Evolutionary conservation across 192 early-diverging fungal species (phyloP).

Genomic region (Backusella tarrabulga): DNA sequence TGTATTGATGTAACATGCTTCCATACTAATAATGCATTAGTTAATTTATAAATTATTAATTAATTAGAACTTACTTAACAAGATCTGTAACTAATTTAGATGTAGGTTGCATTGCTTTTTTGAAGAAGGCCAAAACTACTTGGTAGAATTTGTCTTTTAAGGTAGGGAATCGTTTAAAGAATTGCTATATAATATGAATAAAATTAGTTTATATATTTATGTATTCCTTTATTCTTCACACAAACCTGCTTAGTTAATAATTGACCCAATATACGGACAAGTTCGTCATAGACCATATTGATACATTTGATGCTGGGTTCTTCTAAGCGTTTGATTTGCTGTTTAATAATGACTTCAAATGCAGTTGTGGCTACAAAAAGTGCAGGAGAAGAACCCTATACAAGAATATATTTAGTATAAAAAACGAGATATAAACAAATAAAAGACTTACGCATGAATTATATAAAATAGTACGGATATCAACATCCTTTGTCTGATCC

Average conservation of each 20-base stretch:
- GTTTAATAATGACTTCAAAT: conserved; percentile 97
- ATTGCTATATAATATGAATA: conserved; percentile 29
- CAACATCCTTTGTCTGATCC: conserved; percentile 98
- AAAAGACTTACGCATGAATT: conserved; percentile 77
- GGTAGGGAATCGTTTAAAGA: conserved; percentile 95
- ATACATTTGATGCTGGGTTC: conserved; percentile 97
- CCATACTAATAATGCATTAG: conserved; percentile 58
- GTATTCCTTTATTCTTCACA: neutral
- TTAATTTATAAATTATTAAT: neutral
- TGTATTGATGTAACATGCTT: conserved; percentile 98
- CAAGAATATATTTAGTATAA: too few species aligned
- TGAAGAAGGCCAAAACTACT: conserved; percentile 94
- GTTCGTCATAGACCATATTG: conserved; percentile 95
- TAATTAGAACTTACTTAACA: conserved; percentile 59
- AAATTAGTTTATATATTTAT: too few species aligned
- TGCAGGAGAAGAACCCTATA: conserved; percentile 91
- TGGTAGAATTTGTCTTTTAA: conserved; percentile 91
- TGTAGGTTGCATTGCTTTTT: conserved; percentile 86
- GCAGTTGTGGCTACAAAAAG: conserved; percentile 98
- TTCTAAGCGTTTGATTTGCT: conserved; percentile 98
- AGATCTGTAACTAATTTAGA: conserved; percentile 94
- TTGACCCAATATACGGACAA: conserved; percentile 94
- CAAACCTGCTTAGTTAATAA: conserved; percentile 84
- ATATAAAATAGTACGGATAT: conserved; percentile 98
- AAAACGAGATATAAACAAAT: too few species aligned